Percentiles rank a stretch among this genome's conserved stretches.
These are phyloP conservation scores for Camillea tinctor DNA, from an alignment of 2,329 filamentous ascomycete species.

Conservation along the genomic window DNA sequence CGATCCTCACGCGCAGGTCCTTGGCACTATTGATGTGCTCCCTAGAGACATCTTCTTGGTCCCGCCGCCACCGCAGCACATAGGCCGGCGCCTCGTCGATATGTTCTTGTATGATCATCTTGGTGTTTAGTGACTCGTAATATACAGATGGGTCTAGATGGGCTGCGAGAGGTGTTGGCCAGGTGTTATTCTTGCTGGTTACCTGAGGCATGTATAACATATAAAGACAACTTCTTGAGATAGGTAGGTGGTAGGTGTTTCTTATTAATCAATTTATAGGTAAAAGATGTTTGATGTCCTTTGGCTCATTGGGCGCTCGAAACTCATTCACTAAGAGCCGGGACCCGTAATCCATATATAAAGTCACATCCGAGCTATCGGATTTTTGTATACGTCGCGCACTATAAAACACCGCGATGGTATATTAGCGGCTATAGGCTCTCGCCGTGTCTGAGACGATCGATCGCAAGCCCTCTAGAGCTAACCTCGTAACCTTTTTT, in stretches of 20 bases:
- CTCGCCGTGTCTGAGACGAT: background rate
- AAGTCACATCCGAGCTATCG: background rate
- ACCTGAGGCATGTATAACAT: background rate
- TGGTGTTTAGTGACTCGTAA: background rate
- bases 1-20: slow-evolving; percentile 15
- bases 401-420: background rate
- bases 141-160: background rate
- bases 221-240: no score
- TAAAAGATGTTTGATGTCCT: background rate
- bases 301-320: background rate
- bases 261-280: background rate
- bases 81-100: slow-evolving; percentile 16
- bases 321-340: no score
- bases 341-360: no score
- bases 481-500: no score
- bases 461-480: no score
- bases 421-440: background rate
- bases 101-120: background rate
- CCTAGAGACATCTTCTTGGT: slow-evolving; percentile 7
- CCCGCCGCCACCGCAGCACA: slow-evolving; percentile 19
- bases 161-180: background rate
- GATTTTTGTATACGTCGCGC: background rate
- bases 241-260: no score
- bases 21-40: slow-evolving; percentile 10
- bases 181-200: background rate